A percentile compares a stretch with the other conserved stretches of the same genome.
phyloP scores from a whole-genome alignment of 192 early-diverging fungal species.

The Thamnidium elegans region DNA sequence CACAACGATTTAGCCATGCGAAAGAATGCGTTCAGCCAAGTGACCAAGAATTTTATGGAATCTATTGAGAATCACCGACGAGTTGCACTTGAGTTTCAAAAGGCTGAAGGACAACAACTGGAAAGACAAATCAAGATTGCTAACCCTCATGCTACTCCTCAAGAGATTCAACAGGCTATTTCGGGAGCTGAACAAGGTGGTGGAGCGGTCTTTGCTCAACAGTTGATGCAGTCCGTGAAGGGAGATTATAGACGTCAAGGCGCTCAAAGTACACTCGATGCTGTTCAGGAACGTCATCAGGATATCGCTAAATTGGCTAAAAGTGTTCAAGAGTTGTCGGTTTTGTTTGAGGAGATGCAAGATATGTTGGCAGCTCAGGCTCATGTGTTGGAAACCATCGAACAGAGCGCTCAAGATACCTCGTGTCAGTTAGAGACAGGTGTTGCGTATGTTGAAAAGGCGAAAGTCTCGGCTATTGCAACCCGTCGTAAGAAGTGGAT shows the following conservation, averaged over 20 bases:
- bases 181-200: slow-evolving; percentile 40
- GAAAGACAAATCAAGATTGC: slow-evolving; percentile 40
- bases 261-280: slow-evolving; percentile 45
- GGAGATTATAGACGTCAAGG: slow-evolving; percentile 39
- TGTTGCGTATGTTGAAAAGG: slow-evolving; percentile 54
- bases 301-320: slow-evolving; percentile 57
- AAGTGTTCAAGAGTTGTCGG: slow-evolving; percentile 53
- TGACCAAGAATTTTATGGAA: slow-evolving; percentile 33
- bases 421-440: slow-evolving; percentile 62
- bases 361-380: slow-evolving; percentile 45
- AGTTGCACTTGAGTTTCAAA: slow-evolving; percentile 33
- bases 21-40: slow-evolving; percentile 32
- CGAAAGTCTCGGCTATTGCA: slow-evolving; percentile 39
- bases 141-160: slow-evolving; percentile 55
- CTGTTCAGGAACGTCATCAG: slow-evolving; percentile 61
- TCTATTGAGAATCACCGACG: slow-evolving; percentile 30
- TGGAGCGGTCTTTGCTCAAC: slow-evolving; percentile 53
- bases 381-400: slow-evolving; percentile 29
- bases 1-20: slow-evolving; percentile 33
- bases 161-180: slow-evolving; percentile 58
- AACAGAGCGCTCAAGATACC: slow-evolving; percentile 39
- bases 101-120: slow-evolving; percentile 25
- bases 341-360: slow-evolving; percentile 67
- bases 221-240: slow-evolving; percentile 50
- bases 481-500: slow-evolving; percentile 62